These are phyloP conservation scores for Betula pendula DNA, from an alignment of 306 rosid genomes.

Conservation along the genomic window DNA sequence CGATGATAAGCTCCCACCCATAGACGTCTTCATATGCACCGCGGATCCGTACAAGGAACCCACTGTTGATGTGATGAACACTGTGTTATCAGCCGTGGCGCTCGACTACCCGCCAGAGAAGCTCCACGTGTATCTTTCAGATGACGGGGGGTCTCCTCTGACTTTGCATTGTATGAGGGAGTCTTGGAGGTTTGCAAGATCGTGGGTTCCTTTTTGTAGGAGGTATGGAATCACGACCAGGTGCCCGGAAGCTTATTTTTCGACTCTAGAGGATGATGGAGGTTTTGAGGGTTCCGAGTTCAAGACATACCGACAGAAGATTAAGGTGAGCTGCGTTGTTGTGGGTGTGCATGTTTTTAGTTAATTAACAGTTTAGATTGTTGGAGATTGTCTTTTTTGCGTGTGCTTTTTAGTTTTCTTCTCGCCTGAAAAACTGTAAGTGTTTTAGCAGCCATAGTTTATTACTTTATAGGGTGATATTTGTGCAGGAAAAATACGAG, in stretches of 20 bases:
- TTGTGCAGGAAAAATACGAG: conserved; percentile 55
- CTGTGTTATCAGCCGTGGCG: conserved; percentile 70
- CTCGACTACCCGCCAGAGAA: conserved; percentile 66
- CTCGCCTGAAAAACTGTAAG: not conserved
- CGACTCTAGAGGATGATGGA: conserved; percentile 26
- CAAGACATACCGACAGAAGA: conserved; percentile 27
- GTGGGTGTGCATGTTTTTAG: too few relatives aligned
- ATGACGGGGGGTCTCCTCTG: conserved; percentile 59
- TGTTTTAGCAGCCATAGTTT: not conserved
- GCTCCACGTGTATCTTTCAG: conserved; percentile 74
- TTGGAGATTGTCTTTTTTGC: too few relatives aligned
- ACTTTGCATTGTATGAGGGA: conserved; percentile 51
- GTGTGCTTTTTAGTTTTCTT: not conserved
- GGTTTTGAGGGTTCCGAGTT: conserved; percentile 35
- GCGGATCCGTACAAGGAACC: conserved; percentile 73
- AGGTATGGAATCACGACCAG: conserved; percentile 43
- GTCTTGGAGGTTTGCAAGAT: conserved; percentile 56
- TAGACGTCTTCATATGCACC: too few relatives aligned
- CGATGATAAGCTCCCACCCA: too few relatives aligned
- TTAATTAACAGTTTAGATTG: too few relatives aligned
- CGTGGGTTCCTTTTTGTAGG: conserved; percentile 70
- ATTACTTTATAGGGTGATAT: not conserved
- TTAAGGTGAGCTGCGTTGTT: conserved; percentile 34
- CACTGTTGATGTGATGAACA: conserved; percentile 63
- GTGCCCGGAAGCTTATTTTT: conserved; percentile 69